Base-by-base conservation (phyloP, 257 asterid species). In the Prunella vulgaris region DNA sequence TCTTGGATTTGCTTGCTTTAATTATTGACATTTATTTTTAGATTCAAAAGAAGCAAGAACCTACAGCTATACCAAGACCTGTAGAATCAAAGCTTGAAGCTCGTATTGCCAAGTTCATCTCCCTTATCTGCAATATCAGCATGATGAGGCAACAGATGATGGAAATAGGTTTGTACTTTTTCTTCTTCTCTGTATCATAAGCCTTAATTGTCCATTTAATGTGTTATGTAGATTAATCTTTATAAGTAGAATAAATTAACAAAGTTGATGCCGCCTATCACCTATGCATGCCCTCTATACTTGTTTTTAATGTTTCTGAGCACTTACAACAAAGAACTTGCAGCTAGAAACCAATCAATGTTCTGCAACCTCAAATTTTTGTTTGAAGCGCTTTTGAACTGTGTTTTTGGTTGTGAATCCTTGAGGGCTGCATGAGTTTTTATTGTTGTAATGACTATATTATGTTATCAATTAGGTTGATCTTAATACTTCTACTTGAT, bases 101-200 rank as follows among this genome's bases (percentile, higher is more conserved):
- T 30, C 86, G 88, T 13, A 74, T 93, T 76, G 96, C 95, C 64
- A 88, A 88, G 80, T 90, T 93, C 85, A 80, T 90, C 60, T 90
- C 97, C 64, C 95, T 88, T 77, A 85, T 93, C 69, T 93, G 97
- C 83, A 88, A 83, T 71, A 71, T 82, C 72, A 88, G 93, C 84
- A 93, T 93, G 98, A 93, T 93, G 98, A 85, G 77, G 84, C 96
- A 93, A 70, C 98, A 90, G 64, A 93, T 93, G 98, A 84, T 88
- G 81, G 98, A 93, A 79, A 90, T 93, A 84, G 97, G 97, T 90
- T 35, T 35, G 85, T 59, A 30, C 67, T 40, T 73, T 14, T 22
- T 48, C 28, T 25, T 25, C 33, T 61, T 61, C 59, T 30, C 6
- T 64, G 42, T 37, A 44, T 78, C 52, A 58, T 49, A 51, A 63